Base-by-base conservation (phyloP, 306 rosid genomes). In the Morella rubra region DNA sequence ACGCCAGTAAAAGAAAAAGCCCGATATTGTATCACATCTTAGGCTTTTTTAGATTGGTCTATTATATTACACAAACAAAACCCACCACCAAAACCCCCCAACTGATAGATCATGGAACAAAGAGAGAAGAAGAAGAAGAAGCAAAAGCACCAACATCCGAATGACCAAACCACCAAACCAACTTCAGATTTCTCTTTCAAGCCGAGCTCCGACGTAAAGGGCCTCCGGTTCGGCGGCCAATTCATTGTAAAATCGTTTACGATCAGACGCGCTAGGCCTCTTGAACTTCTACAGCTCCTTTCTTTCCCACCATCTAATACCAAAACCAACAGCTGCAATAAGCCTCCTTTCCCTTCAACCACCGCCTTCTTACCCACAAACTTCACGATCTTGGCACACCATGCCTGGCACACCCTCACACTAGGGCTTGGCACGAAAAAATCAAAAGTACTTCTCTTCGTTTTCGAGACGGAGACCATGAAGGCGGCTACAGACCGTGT, bases 361-460 rank as follows among this genome's bases (percentile, higher is more conserved):
- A 86, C 88, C 3, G 93, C 93, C n/a, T 96, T 83, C 50, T 6
- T 96, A 37, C 99, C 99, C 3, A 96, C 99, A 44, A 96, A 92
- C 78, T 96, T 96, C 90, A 96, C 99, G 22, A 91, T 93, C 87
- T 69, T 96, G 15, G 99, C 99, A 0, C 99, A 92, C 86, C 99
- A 92, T 52, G 98, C 98, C 1, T 93, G 96, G 97, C 98, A 93
- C 81, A 92, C 97, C 6, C 96, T 96, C 79, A 96, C 99, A 16
- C 85, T 96, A 0, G 99, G 99, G 41, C 93, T 96, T 1, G 99
- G 99, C 61, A 91, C 98, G n/a, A 96, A 87, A 77, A 96, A 93
- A 50, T 92, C 98, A 42, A 96, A 96, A 44, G 96, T 96, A 11
- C 70, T 91, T 0, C 72, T 96, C 6, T 96, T 96, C 54, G 98